Evolutionary conservation across 306 rosid species (phyloP).

Genomic region (Fagus sylvatica): DNA sequence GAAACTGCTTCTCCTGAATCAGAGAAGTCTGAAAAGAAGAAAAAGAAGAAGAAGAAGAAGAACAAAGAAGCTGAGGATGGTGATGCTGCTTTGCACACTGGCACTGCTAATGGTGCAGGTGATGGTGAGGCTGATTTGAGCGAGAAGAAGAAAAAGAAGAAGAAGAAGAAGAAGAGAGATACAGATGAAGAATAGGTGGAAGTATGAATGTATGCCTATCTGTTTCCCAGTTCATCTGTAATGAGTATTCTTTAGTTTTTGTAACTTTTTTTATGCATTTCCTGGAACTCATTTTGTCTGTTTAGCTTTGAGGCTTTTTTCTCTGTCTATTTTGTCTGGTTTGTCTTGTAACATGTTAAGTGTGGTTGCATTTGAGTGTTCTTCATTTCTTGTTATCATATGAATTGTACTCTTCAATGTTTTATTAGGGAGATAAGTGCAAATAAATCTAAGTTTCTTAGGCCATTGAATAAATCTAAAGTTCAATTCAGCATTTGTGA

Average conservation of each 20-base stretch:
- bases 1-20: constrained; percentile 44
- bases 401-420: neutral
- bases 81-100: neutral
- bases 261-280: constrained; percentile 12
- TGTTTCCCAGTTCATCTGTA: constrained; percentile 18
- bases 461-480: no score
- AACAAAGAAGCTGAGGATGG: constrained; percentile 49
- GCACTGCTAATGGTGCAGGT: constrained; percentile 28
- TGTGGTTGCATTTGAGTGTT: neutral
- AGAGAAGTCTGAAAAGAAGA: constrained; percentile 71
- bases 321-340: neutral
- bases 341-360: neutral
- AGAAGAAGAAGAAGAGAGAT: constrained; percentile 53
- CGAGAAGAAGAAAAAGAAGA: constrained; percentile 63
- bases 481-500: neutral
- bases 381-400: neutral
- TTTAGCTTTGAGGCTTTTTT: neutral
- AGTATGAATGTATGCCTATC: constrained; percentile 15
- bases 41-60: constrained; percentile 59
- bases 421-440: neutral
- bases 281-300: constrained; percentile 18
- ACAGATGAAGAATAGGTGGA: constrained; percentile 45
- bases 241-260: constrained; percentile 6
- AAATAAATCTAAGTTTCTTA: no score
- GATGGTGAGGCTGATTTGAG: constrained; percentile 42